These are phyloP conservation scores for Blastobotrys raffinosifermentans DNA, from an alignment of 1,139 yeast genomes.

Conservation along the genomic window DNA sequence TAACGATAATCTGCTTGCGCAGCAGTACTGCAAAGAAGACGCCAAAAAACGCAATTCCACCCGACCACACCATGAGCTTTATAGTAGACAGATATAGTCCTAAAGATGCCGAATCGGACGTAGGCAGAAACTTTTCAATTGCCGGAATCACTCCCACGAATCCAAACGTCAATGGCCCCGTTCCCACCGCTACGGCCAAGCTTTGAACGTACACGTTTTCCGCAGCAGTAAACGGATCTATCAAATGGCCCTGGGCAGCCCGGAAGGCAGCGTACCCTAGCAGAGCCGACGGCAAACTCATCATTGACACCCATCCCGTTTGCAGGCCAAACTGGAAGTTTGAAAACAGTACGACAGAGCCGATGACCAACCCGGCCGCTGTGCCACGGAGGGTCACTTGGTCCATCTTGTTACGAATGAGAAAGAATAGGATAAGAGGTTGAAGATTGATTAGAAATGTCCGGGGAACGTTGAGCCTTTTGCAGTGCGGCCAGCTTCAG, in stretches of 20 bases:
- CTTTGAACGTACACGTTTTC: conserved; percentile 92
- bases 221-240: conserved; percentile 66
- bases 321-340: conserved; percentile 95
- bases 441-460: not conserved
- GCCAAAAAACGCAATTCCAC: conserved; percentile 87
- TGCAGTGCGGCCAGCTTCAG: too few relatives aligned
- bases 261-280: conserved; percentile 80
- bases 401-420: conserved; percentile 8
- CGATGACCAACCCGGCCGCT: conserved; percentile 66
- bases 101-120: conserved; percentile 67
- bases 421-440: too few relatives aligned
- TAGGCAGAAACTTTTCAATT: conserved; percentile 75
- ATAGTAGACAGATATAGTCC: conserved; percentile 32
- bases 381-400: conserved; percentile 73
- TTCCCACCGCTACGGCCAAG: conserved; percentile 93
- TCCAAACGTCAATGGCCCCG: conserved; percentile 94
- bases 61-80: conserved; percentile 72
- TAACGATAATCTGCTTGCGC: conserved; percentile 75
- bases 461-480: not conserved
- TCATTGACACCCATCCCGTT: conserved; percentile 99
- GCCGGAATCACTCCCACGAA: conserved; percentile 97
- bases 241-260: conserved; percentile 38
- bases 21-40: conserved; percentile 91
- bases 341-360: conserved; percentile 74
- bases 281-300: conserved; percentile 94